Percentiles rank a stretch among this genome's conserved stretches.
Evolutionary conservation across 345 rosid genomes (phyloP).

Genomic region (Lenwebbia sp.): DNA sequence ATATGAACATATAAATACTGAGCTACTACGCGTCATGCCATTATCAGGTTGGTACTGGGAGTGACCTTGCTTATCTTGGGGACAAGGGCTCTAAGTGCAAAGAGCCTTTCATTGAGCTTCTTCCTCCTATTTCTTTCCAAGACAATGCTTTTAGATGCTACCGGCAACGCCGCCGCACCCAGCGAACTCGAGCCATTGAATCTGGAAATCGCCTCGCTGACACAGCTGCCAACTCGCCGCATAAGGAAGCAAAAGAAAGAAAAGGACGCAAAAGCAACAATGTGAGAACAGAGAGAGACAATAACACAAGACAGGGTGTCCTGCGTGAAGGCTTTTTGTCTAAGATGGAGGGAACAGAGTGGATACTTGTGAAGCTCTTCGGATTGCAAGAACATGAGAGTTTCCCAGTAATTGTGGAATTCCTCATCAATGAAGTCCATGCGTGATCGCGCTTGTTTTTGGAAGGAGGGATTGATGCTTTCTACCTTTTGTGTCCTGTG

Average conservation of each 20-base stretch:
- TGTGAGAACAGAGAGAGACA: background rate
- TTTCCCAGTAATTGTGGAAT: background rate
- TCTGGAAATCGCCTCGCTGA: slow-evolving; percentile 3
- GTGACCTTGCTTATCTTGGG: slow-evolving; percentile 83
- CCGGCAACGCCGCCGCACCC: slow-evolving; percentile 57
- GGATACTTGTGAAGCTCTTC: background rate
- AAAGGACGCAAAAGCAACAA: background rate
- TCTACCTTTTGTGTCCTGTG: background rate
- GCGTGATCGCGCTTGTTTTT: background rate
- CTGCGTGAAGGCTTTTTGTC: background rate
- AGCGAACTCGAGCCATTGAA: slow-evolving; percentile 84
- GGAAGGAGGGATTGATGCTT: background rate
- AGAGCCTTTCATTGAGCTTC: slow-evolving; percentile 74
- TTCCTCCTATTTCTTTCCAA: slow-evolving; percentile 78
- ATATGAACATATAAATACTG: background rate
- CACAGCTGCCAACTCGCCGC: background rate
- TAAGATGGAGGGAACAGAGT: background rate
- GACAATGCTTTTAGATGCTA: slow-evolving; percentile 64
- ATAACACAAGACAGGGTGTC: background rate
- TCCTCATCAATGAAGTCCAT: background rate
- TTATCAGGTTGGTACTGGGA: background rate
- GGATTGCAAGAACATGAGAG: background rate
- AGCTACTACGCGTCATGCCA: background rate
- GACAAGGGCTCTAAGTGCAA: slow-evolving; percentile 80
- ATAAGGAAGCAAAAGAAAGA: background rate